Evolutionary conservation across 2,329 filamentous ascomycete species (phyloP).

Genomic region (Chaetothyriales sp.): DNA sequence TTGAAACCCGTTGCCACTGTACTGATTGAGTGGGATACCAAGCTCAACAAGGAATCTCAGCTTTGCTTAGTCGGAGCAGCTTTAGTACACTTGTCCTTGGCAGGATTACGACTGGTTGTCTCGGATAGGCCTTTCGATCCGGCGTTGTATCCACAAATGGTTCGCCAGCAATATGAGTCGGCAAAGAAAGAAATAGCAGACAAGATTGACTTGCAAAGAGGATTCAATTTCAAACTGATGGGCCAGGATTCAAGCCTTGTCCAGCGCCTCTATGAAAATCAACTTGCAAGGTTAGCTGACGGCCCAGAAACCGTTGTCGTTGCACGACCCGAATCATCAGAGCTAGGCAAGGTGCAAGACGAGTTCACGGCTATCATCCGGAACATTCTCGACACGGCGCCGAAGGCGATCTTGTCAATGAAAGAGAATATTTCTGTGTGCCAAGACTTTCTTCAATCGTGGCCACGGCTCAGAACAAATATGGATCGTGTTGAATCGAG

Average conservation of each 20-base stretch:
- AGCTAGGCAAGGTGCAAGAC: constrained; percentile 59
- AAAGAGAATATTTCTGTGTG: not conserved
- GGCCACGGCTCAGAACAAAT: constrained; percentile 31
- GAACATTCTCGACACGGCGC: not conserved
- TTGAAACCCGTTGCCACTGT: not conserved
- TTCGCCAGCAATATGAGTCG: constrained; percentile 45
- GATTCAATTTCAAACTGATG: constrained; percentile 55
- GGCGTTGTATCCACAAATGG: constrained; percentile 47
- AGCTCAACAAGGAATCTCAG: constrained; percentile 5
- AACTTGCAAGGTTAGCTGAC: constrained; percentile 51
- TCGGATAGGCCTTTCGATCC: constrained; percentile 82
- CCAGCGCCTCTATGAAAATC: constrained; percentile 46
- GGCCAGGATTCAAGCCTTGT: constrained; percentile 57
- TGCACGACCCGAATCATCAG: constrained; percentile 55
- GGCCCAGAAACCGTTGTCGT: constrained; percentile 54
- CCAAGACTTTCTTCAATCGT: not conserved
- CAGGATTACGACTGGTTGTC: constrained; percentile 65
- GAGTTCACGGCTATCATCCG: constrained; percentile 51
- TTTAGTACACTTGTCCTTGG: constrained; percentile 64
- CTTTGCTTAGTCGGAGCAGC: constrained; percentile 38
- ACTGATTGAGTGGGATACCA: constrained; percentile 1
- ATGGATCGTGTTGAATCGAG: constrained; percentile 58
- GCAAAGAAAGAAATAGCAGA: constrained; percentile 42
- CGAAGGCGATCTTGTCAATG: not conserved
- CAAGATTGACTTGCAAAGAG: constrained; percentile 46